A percentile compares a stretch with the other conserved stretches of the same genome.
Conservation (phyloP, 179 eudicot species). For the Gypsophila paniculata region DNA sequence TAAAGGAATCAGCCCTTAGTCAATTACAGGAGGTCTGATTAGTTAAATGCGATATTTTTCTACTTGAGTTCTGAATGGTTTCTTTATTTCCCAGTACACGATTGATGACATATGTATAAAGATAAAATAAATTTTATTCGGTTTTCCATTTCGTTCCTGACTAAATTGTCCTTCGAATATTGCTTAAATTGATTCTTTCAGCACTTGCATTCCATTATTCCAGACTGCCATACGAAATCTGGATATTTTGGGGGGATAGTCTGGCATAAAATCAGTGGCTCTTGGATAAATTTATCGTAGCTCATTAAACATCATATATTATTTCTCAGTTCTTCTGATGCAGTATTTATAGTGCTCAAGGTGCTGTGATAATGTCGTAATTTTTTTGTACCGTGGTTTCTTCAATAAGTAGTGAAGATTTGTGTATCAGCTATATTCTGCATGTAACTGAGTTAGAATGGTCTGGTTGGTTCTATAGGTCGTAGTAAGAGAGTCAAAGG, state of each 20-base stretch:
- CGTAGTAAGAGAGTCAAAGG: conserved; percentile 11
- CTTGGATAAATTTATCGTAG: background rate
- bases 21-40: conserved; percentile 46
- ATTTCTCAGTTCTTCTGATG: too few relatives aligned
- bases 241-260: background rate
- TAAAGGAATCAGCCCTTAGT: conserved; percentile 33
- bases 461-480: conserved; percentile 24
- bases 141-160: background rate
- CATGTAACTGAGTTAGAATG: background rate
- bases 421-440: background rate
- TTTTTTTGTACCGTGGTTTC: background rate
- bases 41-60: background rate
- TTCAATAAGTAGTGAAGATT: background rate
- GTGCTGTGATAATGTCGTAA: background rate
- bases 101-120: background rate
- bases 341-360: background rate
- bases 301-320: too few relatives aligned
- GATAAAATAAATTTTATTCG: background rate
- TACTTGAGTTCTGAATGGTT: background rate
- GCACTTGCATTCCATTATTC: background rate
- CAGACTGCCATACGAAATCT: background rate
- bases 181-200: background rate
- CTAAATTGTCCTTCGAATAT: background rate
- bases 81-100: background rate
- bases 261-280: background rate